Percentiles rank a stretch among this genome's conserved stretches.
phyloP scores from a whole-genome alignment of 495 filamentous ascomycete species.

The Penicillium ochrochloron region DNA sequence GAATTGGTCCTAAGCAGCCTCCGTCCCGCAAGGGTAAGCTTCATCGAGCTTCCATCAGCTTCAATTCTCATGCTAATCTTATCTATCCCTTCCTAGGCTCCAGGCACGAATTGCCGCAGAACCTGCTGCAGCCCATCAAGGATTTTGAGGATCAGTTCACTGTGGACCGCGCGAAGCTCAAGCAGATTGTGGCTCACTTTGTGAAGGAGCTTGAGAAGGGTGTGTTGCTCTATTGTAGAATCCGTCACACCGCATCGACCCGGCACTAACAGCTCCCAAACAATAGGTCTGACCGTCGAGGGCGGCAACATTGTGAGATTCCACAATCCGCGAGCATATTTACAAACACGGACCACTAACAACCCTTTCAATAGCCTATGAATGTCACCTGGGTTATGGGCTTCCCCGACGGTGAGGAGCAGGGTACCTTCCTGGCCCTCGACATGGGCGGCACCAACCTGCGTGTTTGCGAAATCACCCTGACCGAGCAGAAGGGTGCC shows the following conservation, averaged over 20 bases:
- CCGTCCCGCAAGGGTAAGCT: slow-evolving; percentile 77
- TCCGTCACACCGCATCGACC: slow-evolving; percentile 1
- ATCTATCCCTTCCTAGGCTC: slow-evolving; percentile 59
- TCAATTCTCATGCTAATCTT: slow-evolving; percentile 19
- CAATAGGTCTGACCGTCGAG: slow-evolving; percentile 75
- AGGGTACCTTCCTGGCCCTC: slow-evolving; percentile 87
- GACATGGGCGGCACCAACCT: slow-evolving; percentile 99
- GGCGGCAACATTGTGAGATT: slow-evolving; percentile 88
- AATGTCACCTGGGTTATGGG: slow-evolving; percentile 98
- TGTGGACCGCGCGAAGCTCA: slow-evolving; percentile 77
- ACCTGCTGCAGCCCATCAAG: slow-evolving; percentile 83
- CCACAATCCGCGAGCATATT: slow-evolving; percentile 7
- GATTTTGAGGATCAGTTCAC: slow-evolving; percentile 85
- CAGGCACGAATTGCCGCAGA: slow-evolving; percentile 80
- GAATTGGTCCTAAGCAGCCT: slow-evolving; percentile 70
- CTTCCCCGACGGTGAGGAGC: slow-evolving; percentile 87
- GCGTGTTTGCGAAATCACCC: slow-evolving; percentile 93
- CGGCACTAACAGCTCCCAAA: slow-evolving; percentile 22
- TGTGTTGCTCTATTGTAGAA: slow-evolving; percentile 38
- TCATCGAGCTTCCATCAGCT: slow-evolving; percentile 26
- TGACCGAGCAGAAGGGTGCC: slow-evolving; percentile 88
- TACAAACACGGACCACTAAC: slow-evolving; percentile 1
- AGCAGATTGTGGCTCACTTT: slow-evolving; percentile 88
- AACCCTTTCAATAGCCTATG: slow-evolving; percentile 73
- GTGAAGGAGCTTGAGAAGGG: slow-evolving; percentile 86